phyloP scores from a whole-genome alignment of 148 eudicot species.

The Polygonum maritimum region DNA sequence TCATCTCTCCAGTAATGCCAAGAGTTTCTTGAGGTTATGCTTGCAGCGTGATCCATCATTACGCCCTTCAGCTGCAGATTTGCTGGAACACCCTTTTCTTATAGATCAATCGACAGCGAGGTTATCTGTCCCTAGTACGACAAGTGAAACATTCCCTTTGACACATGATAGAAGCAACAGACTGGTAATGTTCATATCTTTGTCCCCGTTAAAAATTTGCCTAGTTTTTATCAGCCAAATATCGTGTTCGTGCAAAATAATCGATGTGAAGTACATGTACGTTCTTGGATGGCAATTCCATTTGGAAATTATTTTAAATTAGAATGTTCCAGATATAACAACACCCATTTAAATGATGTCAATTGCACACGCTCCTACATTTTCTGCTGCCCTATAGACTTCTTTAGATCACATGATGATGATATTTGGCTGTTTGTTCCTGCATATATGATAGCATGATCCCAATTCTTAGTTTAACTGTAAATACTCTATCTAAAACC shows the following conservation, averaged over 20 bases:
- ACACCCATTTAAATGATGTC: not conserved
- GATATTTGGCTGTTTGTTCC: not conserved
- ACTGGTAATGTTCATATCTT: constrained; percentile 47
- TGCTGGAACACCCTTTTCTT: constrained; percentile 73
- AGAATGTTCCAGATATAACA: not conserved
- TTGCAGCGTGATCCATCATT: constrained; percentile 75
- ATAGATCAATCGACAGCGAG: constrained; percentile 49
- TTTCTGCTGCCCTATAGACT: not conserved
- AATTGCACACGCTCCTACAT: not conserved
- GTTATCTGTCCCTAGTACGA: constrained; percentile 25
- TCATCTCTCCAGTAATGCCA: constrained; percentile 68
- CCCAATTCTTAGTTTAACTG: not conserved
- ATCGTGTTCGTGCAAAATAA: not conserved
- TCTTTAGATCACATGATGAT: not conserved
- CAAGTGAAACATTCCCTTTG: constrained; percentile 46
- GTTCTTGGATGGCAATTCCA: not conserved
- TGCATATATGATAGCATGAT: not conserved
- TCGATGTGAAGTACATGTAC: not conserved
- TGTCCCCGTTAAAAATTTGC: not conserved
- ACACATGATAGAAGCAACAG: constrained; percentile 72
- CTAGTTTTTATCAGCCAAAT: not conserved
- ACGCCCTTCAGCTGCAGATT: constrained; percentile 61
- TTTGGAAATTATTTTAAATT: not conserved
- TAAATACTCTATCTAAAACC: not conserved
- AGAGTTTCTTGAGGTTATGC: constrained; percentile 66